Conservation (phyloP, 192 early-diverging fungal genomes). For the Globomyces pollinis-pini region DNA sequence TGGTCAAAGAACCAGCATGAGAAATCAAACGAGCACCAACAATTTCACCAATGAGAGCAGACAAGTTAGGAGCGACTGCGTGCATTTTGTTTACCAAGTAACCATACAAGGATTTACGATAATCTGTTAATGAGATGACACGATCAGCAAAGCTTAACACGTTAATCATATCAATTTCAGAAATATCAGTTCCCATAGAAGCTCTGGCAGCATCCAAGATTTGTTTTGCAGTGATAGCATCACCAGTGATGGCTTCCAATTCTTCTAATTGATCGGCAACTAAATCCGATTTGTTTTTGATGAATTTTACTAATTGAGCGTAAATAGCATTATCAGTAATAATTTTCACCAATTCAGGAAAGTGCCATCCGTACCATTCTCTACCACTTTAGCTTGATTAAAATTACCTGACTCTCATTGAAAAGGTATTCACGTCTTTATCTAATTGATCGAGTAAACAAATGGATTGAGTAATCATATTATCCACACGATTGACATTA, state of each 20-base stretch:
- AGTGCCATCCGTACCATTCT: slow-evolving; percentile 99
- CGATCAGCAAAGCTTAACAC: slow-evolving; percentile 89
- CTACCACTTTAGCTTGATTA: slow-evolving; percentile 37
- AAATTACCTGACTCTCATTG: slow-evolving; percentile 68
- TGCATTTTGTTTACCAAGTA: slow-evolving; percentile 96
- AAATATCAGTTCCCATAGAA: slow-evolving; percentile 98
- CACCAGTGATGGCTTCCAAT: slow-evolving; percentile 75
- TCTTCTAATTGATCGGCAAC: slow-evolving; percentile 66
- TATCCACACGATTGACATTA: slow-evolving; percentile 97
- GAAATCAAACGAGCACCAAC: slow-evolving; percentile 97
- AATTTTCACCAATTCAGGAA: slow-evolving; percentile 97
- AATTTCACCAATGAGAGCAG: slow-evolving; percentile 94
- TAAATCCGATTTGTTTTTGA: slow-evolving; percentile 88
- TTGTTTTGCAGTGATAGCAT: slow-evolving; percentile 74
- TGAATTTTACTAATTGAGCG: slow-evolving; percentile 80
- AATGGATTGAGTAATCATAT: slow-evolving; percentile 78
- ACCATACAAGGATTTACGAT: slow-evolving; percentile 84
- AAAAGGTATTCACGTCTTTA: slow-evolving; percentile 99
- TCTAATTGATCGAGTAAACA: slow-evolving; percentile 94
- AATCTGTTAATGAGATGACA: slow-evolving; percentile 84
- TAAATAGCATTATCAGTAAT: slow-evolving; percentile 87
- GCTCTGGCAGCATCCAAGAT: slow-evolving; percentile 88
- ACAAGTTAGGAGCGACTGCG: slow-evolving; percentile 92
- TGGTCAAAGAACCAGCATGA: slow-evolving; percentile 94
- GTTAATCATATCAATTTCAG: slow-evolving; percentile 91